Evolutionary conservation across 345 rosid genomes (phyloP).

Genomic region (Geranium brycei): DNA sequence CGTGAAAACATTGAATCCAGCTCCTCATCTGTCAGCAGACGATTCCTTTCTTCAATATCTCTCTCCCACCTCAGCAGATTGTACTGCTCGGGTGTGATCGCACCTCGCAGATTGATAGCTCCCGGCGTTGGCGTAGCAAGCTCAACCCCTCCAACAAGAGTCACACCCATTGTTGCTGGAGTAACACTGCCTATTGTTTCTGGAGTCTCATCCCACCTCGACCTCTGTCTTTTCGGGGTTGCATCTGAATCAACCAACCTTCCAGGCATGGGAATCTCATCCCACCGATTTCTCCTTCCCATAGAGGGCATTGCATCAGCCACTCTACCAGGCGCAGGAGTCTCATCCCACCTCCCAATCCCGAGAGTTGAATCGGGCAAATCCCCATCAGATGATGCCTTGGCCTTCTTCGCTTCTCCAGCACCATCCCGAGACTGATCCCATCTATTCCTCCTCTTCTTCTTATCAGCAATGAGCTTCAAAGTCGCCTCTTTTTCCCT

Average conservation of each 20-base stretch:
- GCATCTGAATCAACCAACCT: conserved; percentile 79
- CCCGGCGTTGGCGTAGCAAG: conserved; percentile 88
- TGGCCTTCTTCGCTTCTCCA: conserved; percentile 50
- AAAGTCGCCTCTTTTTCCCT: conserved; percentile 72
- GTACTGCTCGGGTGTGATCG: conserved; percentile 81
- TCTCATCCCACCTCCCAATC: conserved; percentile 87
- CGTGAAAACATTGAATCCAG: conserved; percentile 88
- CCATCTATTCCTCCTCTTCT: conserved; percentile 93
- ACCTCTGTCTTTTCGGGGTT: conserved; percentile 89
- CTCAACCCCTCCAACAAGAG: conserved; percentile 78
- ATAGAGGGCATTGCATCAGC: conserved; percentile 66
- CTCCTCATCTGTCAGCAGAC: conserved; percentile 93
- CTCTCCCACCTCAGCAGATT: conserved; percentile 93
- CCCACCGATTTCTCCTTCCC: conserved; percentile 89
- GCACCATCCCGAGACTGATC: conserved; percentile 65
- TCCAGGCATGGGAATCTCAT: conserved; percentile 95
- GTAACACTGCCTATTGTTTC: conserved; percentile 97
- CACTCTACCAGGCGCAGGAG: conserved; percentile 71
- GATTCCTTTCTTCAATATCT: conserved; percentile 97
- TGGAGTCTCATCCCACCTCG: conserved; percentile 99
- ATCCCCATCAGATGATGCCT: conserved; percentile 83
- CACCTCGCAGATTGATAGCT: conserved; percentile 53
- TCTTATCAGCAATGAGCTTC: conserved; percentile 19
- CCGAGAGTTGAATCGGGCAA: conserved; percentile 73
- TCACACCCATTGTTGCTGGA: conserved; percentile 77